These are phyloP conservation scores for Penicillium digitatum DNA, from an alignment of 2,329 filamentous ascomycete genomes.

Conservation along the genomic window DNA sequence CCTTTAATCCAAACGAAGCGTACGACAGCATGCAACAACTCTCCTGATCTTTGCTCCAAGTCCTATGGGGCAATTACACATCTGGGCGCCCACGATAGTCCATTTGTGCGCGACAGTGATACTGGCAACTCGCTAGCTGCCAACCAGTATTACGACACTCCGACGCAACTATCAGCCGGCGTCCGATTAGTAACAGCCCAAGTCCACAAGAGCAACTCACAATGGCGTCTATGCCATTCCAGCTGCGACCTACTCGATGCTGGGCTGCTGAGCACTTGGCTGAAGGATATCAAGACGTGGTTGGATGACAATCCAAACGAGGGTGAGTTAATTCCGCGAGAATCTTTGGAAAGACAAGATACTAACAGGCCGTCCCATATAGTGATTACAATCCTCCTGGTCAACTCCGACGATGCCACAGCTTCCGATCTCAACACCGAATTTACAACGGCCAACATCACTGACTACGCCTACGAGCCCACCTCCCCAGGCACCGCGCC, in stretches of 20 bases:
- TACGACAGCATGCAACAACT: slow-evolving; percentile 70
- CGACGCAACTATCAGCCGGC: slow-evolving; percentile 65
- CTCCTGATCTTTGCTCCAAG: slow-evolving; percentile 65
- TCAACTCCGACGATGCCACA: slow-evolving; percentile 62
- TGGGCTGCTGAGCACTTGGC: slow-evolving; percentile 62
- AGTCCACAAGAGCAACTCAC: slow-evolving; percentile 59
- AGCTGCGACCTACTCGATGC: slow-evolving; percentile 65
- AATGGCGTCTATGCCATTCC: slow-evolving; percentile 67
- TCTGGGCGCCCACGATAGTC: slow-evolving; percentile 70
- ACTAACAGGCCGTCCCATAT: slow-evolving; percentile 6
- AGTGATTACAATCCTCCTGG: slow-evolving; percentile 69
- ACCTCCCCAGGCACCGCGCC: slow-evolving; percentile 42
- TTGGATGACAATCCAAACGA: slow-evolving; percentile 67
- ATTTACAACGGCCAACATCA: slow-evolving; percentile 58
- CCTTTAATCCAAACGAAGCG: slow-evolving; percentile 26
- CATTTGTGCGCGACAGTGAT: slow-evolving; percentile 64
- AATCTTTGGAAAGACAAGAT: neutral
- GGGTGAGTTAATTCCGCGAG: slow-evolving; percentile 23
- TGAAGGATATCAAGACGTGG: slow-evolving; percentile 63
- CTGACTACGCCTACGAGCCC: slow-evolving; percentile 58
- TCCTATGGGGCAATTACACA: slow-evolving; percentile 73
- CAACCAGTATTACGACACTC: slow-evolving; percentile 71
- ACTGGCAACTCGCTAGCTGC: slow-evolving; percentile 62
- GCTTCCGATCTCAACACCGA: slow-evolving; percentile 53
- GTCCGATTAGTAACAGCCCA: slow-evolving; percentile 68